Conservation (phyloP, 2,329 filamentous ascomycete species). For the Dothistroma septosporum region DNA sequence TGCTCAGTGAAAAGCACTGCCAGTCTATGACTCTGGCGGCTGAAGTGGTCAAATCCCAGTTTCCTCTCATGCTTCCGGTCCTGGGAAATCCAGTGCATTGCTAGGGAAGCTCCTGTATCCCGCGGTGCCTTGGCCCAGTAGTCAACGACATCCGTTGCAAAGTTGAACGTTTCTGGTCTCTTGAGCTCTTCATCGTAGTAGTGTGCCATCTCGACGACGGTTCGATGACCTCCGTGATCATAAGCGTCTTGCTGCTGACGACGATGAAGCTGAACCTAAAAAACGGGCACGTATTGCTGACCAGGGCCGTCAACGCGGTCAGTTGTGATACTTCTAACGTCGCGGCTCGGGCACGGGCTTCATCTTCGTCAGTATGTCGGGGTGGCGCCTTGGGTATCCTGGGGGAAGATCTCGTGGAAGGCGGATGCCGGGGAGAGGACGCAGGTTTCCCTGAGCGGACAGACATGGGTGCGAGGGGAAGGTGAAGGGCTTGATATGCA, state of each 20-base stretch:
- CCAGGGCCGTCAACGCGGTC: not conserved
- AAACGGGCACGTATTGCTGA: conserved; percentile 1
- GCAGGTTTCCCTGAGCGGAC: not conserved
- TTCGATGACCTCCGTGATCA: not conserved
- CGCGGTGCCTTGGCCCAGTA: conserved; percentile 35
- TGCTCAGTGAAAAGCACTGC: conserved; percentile 33
- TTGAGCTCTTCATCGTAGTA: conserved; percentile 24
- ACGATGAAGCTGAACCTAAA: conserved; percentile 2
- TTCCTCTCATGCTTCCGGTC: conserved; percentile 28
- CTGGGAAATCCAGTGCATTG: conserved; percentile 40
- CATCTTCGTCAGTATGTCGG: not conserved
- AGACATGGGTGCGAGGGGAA: conserved; percentile 1
- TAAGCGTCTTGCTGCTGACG: conserved; percentile 3
- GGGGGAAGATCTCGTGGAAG: not conserved
- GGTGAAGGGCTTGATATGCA: not conserved
- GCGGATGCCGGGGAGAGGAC: not conserved
- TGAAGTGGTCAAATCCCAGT: conserved; percentile 38
- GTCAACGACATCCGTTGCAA: conserved; percentile 40
- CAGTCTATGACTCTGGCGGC: conserved; percentile 36
- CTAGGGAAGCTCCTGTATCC: conserved; percentile 24
- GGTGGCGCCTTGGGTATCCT: conserved; percentile 1
- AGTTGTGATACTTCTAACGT: conserved; percentile 4
- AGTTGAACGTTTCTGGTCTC: conserved; percentile 37
- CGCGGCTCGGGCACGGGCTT: not conserved
- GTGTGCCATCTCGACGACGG: conserved; percentile 23